Evolutionary conservation across 2,329 filamentous ascomycete species (phyloP).

Genomic region (Beauveria sp.): DNA sequence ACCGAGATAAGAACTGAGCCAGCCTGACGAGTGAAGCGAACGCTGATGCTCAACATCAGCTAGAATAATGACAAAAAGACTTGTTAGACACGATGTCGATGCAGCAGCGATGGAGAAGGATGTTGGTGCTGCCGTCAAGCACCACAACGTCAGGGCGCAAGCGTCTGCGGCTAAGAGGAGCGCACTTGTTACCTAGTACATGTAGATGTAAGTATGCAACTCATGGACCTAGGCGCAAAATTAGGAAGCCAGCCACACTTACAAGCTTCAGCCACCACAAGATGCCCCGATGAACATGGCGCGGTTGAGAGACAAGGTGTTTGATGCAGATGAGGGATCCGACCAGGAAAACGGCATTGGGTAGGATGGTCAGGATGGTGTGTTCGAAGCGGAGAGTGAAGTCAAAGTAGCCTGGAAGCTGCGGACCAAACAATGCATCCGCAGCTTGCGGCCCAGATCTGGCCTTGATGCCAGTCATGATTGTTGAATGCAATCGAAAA

Average conservation of each 20-base stretch:
- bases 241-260: background rate
- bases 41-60: background rate
- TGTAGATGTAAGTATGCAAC: background rate
- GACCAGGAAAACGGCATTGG: background rate
- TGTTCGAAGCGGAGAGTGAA: background rate
- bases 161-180: background rate
- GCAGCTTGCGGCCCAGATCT: background rate
- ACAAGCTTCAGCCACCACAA: background rate
- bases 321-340: background rate
- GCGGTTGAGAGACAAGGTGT: background rate
- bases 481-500: too few relatives aligned
- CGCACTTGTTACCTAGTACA: background rate
- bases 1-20: background rate
- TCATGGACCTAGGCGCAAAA: background rate
- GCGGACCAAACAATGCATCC: background rate
- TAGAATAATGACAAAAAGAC: background rate
- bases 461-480: too few relatives aligned
- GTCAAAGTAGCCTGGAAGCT: background rate
- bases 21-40: background rate
- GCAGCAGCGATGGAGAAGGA: background rate
- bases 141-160: background rate
- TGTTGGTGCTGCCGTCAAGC: background rate
- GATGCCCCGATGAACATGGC: background rate
- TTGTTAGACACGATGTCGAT: background rate
- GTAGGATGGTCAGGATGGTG: background rate